These are phyloP conservation scores for Agastache rugosa DNA, from an alignment of 257 asterid genomes.

Conservation along the genomic window DNA sequence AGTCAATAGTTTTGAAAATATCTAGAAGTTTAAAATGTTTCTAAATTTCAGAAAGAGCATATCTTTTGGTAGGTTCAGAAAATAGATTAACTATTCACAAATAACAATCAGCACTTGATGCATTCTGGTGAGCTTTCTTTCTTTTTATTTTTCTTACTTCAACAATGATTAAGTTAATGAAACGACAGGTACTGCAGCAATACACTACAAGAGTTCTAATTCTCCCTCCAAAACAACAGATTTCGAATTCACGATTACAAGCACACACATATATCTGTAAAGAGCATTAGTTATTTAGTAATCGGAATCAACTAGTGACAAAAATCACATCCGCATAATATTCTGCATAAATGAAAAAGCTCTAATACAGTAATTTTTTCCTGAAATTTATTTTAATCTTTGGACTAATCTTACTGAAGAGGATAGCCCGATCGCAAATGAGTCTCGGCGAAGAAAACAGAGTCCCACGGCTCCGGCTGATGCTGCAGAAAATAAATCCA, in stretches of 20 bases:
- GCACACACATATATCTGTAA: slow-evolving; percentile 7
- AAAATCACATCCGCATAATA: slow-evolving; percentile 23
- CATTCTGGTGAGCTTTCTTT: not conserved
- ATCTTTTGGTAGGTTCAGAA: not conserved
- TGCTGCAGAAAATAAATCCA: slow-evolving; percentile 93
- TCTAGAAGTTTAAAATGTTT: no score
- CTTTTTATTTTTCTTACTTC: no score
- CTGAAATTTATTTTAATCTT: not conserved
- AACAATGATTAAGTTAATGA: not conserved
- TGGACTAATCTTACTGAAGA: slow-evolving; percentile 57
- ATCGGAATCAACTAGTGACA: not conserved
- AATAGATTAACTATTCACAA: not conserved
- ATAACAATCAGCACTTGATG: not conserved
- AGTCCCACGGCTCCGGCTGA: slow-evolving; percentile 80
- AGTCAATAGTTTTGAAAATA: slow-evolving; percentile 4
- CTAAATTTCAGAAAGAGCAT: not conserved
- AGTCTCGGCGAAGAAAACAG: slow-evolving; percentile 84
- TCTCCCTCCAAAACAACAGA: not conserved
- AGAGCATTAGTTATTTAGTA: not conserved
- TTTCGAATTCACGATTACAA: slow-evolving; percentile 4
- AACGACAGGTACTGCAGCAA: no score
- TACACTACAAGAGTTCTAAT: no score
- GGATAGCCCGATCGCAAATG: slow-evolving; percentile 78
- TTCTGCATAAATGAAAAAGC: not conserved
- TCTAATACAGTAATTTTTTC: not conserved